Percentiles rank a stretch among this genome's conserved stretches.
phyloP scores from a whole-genome alignment of 768 basidiomycete species.

The Leccinum broughii region DNA sequence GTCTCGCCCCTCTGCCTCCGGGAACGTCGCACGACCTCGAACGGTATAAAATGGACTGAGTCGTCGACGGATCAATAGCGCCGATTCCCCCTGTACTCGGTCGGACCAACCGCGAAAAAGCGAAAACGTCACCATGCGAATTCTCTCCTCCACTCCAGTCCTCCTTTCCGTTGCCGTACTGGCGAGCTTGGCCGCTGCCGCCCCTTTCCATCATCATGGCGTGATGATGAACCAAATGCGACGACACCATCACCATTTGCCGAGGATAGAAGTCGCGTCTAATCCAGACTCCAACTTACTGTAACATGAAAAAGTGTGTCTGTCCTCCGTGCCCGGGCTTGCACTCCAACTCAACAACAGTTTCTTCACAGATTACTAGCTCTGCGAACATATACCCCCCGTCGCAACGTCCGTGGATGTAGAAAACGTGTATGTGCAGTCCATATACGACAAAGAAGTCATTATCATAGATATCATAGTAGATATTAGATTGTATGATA shows the following conservation, averaged over 20 bases:
- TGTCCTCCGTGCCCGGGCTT: too few relatives aligned
- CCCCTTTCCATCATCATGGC: constrained; percentile 4
- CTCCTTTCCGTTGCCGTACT: constrained; percentile 7
- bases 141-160: constrained; percentile 1
- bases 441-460: neutral
- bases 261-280: neutral
- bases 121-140: constrained; percentile 1
- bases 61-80: too few relatives aligned
- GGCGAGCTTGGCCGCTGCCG: neutral
- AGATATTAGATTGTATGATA: neutral
- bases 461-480: neutral
- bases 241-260: constrained; percentile 1
- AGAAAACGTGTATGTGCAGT: too few relatives aligned
- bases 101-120: neutral
- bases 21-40: neutral
- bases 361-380: neutral
- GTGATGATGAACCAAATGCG: constrained; percentile 7
- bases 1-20: neutral
- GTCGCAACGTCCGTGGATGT: neutral
- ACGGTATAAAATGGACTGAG: constrained; percentile 8
- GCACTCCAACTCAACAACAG: neutral
- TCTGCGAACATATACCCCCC: neutral
- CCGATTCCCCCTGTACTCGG: neutral
- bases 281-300: neutral
- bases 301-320: neutral